Conservation (phyloP, 106 monocot species). For the Iris macrosiphon region DNA sequence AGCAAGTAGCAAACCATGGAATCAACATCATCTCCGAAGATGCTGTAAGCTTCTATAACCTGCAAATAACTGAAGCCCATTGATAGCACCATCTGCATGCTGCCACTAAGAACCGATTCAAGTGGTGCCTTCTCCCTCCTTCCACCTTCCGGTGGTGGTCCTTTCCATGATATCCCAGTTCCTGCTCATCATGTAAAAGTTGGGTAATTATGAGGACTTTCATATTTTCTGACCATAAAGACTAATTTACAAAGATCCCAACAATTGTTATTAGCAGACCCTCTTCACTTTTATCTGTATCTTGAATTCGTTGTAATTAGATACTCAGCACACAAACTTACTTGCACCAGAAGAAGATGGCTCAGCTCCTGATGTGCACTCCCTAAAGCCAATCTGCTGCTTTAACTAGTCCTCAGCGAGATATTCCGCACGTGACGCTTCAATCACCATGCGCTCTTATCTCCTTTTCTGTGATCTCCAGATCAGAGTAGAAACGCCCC, state of each 20-base stretch:
- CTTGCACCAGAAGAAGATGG: conserved; percentile 90
- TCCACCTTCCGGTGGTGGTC: conserved; percentile 1
- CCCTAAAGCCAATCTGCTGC: conserved; percentile 39
- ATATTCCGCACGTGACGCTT: conserved; percentile 92
- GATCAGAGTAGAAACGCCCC: conserved; percentile 94
- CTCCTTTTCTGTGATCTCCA: conserved; percentile 96
- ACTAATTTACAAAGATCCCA: too few relatives aligned
- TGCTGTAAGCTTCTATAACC: conserved; percentile 80
- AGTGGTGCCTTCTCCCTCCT: conserved; percentile 23
- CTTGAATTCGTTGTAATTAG: too few relatives aligned
- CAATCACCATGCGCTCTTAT: conserved; percentile 97
- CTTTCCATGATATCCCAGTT: conserved; percentile 28
- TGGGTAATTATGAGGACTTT: too few relatives aligned
- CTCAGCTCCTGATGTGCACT: conserved; percentile 66
- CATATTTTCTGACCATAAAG: too few relatives aligned
- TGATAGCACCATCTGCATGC: conserved; percentile 56
- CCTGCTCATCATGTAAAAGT: conserved; percentile 25
- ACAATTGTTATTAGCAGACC: too few relatives aligned
- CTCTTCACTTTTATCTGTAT: too few relatives aligned
- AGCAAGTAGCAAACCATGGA: conserved; percentile 94
- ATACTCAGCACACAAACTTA: too few relatives aligned
- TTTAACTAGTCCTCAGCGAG: conserved; percentile 50
- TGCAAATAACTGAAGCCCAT: conserved; percentile 97
- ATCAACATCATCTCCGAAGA: conserved; percentile 94
- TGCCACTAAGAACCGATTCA: conserved; percentile 38